Conservation (phyloP, 169 alveolate genomes). For the Ichthyophthirius multifiliis region DNA sequence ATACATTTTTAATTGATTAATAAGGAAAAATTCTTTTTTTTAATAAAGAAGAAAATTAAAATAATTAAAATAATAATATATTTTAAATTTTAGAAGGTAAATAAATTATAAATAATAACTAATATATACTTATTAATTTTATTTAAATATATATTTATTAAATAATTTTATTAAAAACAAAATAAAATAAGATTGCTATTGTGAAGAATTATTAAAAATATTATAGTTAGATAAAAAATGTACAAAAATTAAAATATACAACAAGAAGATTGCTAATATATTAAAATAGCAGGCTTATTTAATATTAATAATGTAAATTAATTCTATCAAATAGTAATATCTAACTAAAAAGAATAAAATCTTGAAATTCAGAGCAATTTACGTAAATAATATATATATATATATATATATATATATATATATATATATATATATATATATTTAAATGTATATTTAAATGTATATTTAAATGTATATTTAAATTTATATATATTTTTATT, state of each 20-base stretch:
- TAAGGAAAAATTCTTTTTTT: neutral
- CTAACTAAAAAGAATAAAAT: too few species aligned
- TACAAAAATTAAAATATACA: neutral
- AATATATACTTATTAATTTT: too few species aligned
- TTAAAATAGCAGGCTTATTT: neutral
- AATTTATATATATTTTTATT: too few species aligned
- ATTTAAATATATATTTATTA: neutral
- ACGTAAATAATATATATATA: neutral
- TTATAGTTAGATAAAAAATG: neutral
- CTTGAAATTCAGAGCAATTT: neutral
- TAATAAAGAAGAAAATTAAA: neutral
- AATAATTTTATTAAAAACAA: neutral
- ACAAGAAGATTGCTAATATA: neutral
- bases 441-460: too few species aligned
- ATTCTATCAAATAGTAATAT: neutral
- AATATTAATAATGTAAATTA: neutral
- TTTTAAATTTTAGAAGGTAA: neutral
- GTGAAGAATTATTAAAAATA: neutral
- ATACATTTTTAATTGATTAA: neutral
- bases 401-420: neutral
- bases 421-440: too few species aligned
- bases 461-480: too few species aligned
- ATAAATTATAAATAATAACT: too few species aligned
- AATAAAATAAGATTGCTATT: neutral
- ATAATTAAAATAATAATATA: neutral